Evolutionary conservation across 495 filamentous ascomycete species (phyloP).

Genomic region (Aspergillus ostianus): DNA sequence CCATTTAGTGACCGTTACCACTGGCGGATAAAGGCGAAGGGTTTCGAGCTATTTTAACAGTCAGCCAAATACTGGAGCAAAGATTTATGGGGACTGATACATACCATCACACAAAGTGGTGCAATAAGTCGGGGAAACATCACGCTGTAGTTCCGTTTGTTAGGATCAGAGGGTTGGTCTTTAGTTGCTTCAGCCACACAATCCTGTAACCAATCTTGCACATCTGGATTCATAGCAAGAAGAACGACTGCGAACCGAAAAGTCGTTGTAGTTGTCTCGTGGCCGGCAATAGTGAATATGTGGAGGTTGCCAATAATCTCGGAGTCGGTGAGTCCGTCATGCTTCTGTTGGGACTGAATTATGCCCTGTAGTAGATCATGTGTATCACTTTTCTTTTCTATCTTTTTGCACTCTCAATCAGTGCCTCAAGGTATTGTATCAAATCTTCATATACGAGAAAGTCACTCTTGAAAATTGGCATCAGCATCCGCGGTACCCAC

Average conservation of each 20-base stretch:
- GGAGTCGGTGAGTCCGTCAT: constrained; percentile 21
- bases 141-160: constrained; percentile 33
- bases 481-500: constrained; percentile 3
- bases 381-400: not conserved
- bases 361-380: constrained; percentile 25
- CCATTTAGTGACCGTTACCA: constrained; percentile 32
- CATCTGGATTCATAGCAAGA: constrained; percentile 34
- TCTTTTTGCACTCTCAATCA: constrained; percentile 2
- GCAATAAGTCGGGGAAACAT: constrained; percentile 31
- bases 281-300: constrained; percentile 48
- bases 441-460: constrained; percentile 12
- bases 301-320: constrained; percentile 50
- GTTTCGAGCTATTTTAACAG: constrained; percentile 30
- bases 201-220: constrained; percentile 38
- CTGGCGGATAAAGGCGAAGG: constrained; percentile 36
- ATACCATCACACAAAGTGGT: constrained; percentile 32
- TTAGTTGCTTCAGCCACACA: constrained; percentile 30
- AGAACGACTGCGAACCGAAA: constrained; percentile 37
- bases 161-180: constrained; percentile 18
- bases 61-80: not conserved
- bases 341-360: constrained; percentile 6
- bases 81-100: not conserved
- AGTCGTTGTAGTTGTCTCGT: constrained; percentile 46
- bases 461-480: constrained; percentile 13
- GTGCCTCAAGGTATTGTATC: constrained; percentile 3